Evolutionary conservation across 176 grass and related monocot species (phyloP), one percentile per base, ranked within the genome.

Genomic region (Bothriochloa decipiens): DNA sequence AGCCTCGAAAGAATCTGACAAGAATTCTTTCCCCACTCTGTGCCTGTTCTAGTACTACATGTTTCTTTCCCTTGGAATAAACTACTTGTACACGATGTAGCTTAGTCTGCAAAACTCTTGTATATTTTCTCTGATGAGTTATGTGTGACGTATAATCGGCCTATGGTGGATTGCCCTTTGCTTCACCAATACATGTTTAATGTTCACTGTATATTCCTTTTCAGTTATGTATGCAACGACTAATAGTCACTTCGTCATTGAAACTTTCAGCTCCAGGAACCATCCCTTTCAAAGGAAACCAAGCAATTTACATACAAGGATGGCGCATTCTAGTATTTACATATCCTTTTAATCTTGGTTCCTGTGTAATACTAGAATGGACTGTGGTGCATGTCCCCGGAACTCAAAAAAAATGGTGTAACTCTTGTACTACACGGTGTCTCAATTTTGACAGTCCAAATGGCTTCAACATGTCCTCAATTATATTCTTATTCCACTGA

Each of bases 281-380:
- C 93, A 85, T 81, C 90, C 85, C 90, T 98, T 87, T 76, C 87
- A 39, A 98, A 98, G 90, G 96, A 95, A 72, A 90, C 86, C 18
- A 95, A 98, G 66, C 96, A 98, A 81, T 98, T 93, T 43, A 98
- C 96, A 39, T 98, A 98, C 81, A 98, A 95, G 78, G 96, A 98
- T 84, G 89, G 93, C 4, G 25, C 84, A 50, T 89, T 55, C 95
- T 83, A 33, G 42, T 98, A 82, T 98, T 98, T 75, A 98, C 96
- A 93, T 91, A 99, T 91, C 75, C 96, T 57, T 6, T 57, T 58
- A 23, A 58, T 23, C 20, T 58, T 23, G 3, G 55, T 58, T 58
- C 55, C 55, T 58, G 20, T 58, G 55, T 57, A 22, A 58, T 58
- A 22, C 55, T n/a, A 23, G 22, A 58, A 58, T 58, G 8, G 55